These are phyloP conservation scores for Trametes polyzona DNA, from an alignment of 1,284 basidiomycete species.

Conservation along the genomic window DNA sequence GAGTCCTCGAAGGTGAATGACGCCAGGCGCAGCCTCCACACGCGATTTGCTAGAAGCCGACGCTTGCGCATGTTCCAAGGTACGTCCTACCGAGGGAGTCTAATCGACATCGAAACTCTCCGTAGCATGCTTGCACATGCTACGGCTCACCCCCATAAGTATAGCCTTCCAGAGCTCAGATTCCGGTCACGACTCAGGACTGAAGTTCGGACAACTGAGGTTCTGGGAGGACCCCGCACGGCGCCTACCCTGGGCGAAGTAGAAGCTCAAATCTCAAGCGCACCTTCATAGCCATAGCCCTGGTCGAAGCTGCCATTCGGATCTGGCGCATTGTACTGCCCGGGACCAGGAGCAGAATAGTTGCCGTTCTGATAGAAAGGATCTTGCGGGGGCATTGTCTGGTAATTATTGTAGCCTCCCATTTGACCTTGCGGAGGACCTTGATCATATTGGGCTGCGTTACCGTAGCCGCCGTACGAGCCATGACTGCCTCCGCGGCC, in stretches of 20 bases:
- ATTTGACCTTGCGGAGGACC: conserved; percentile 60
- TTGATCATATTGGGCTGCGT: conserved; percentile 64
- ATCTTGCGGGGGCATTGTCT: conserved; percentile 57
- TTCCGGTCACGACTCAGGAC: neutral
- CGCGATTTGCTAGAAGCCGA: too few relatives aligned
- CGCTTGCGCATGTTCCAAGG: conserved; percentile 4
- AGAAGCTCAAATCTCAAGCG: conserved; percentile 55
- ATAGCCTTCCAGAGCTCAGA: conserved; percentile 46
- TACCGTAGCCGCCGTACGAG: conserved; percentile 56
- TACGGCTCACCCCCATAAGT: conserved; percentile 38
- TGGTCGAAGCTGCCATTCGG: conserved; percentile 53
- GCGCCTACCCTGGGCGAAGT: conserved; percentile 13
- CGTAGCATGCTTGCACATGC: conserved; percentile 6
- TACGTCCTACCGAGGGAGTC: neutral
- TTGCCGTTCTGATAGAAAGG: conserved; percentile 66
- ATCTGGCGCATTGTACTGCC: conserved; percentile 48
- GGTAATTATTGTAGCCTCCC: conserved; percentile 68
- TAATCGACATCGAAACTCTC: neutral
- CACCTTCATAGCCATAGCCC: conserved; percentile 76
- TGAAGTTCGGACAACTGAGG: conserved; percentile 8
- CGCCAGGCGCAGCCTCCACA: too few relatives aligned
- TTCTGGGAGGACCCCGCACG: neutral
- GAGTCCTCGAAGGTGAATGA: conserved; percentile 4
- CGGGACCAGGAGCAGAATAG: conserved; percentile 48
- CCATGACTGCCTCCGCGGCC: conserved; percentile 49